Evolutionary conservation across 495 filamentous ascomycete genomes (phyloP).

Genomic region (Friedmanniomyces simplex): DNA sequence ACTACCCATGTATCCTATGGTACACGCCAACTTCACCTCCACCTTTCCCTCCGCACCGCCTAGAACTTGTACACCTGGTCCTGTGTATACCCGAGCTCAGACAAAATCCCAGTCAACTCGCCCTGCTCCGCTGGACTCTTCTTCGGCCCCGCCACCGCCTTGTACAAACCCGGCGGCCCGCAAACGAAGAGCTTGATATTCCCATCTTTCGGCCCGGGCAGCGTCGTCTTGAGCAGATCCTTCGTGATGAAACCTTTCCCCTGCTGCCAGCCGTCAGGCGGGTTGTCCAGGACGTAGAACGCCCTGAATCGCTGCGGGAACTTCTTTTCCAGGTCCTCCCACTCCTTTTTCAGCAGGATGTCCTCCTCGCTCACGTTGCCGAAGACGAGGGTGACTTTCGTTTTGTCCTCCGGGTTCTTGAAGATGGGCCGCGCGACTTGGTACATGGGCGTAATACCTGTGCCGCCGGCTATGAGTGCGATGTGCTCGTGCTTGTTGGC

Average conservation of each 20-base stretch:
- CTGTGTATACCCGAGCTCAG: slow-evolving; percentile 81
- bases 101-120: slow-evolving; percentile 70
- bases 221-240: slow-evolving; percentile 81
- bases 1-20: not conserved
- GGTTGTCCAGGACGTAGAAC: slow-evolving; percentile 80
- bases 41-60: not conserved
- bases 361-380: slow-evolving; percentile 80
- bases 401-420: slow-evolving; percentile 90
- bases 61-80: slow-evolving; percentile 99
- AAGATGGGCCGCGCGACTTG: slow-evolving; percentile 81
- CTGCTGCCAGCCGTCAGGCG: slow-evolving; percentile 69
- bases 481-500: slow-evolving; percentile 94
- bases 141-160: slow-evolving; percentile 81
- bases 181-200: slow-evolving; percentile 92
- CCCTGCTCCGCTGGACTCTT: slow-evolving; percentile 85
- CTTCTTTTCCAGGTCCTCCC: slow-evolving; percentile 73
- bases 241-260: slow-evolving; percentile 71
- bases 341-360: slow-evolving; percentile 76
- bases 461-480: slow-evolving; percentile 85
- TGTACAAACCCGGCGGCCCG: slow-evolving; percentile 86
- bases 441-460: slow-evolving; percentile 90
- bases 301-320: slow-evolving; percentile 88
- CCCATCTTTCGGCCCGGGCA: slow-evolving; percentile 76
- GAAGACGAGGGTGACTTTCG: slow-evolving; percentile 89
- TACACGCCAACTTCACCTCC: not conserved